These are phyloP conservation scores for Endothia cerciana DNA, from an alignment of 2,329 filamentous ascomycete genomes.

Conservation along the genomic window DNA sequence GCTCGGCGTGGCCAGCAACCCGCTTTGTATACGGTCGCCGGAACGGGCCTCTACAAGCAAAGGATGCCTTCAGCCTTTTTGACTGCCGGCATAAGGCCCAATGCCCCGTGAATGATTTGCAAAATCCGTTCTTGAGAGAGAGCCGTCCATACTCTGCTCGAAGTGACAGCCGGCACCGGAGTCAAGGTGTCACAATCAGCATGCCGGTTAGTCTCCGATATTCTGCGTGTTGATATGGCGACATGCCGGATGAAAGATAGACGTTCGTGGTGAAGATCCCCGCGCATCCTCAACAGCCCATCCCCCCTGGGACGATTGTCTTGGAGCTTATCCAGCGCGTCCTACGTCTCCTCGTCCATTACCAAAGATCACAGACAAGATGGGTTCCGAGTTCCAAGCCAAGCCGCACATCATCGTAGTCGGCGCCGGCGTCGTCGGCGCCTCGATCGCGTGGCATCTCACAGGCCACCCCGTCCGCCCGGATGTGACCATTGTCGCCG, in stretches of 20 bases:
- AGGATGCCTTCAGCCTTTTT: too few species aligned
- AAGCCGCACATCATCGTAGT: constrained; percentile 33
- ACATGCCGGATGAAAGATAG: not conserved
- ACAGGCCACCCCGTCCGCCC: constrained; percentile 28
- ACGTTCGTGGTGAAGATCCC: not conserved
- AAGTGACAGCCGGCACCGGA: constrained; percentile 5
- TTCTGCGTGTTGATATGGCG: constrained; percentile 2
- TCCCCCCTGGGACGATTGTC: not conserved
- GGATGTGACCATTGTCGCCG: constrained; percentile 37
- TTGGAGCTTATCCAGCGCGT: not conserved
- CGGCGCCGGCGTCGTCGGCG: constrained; percentile 37
- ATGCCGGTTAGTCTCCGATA: constrained; percentile 8
- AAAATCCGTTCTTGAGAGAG: not conserved
- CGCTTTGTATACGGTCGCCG: too few species aligned
- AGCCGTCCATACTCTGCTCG: not conserved
- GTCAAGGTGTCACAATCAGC: not conserved
- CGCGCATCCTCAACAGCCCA: not conserved
- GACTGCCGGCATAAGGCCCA: not conserved
- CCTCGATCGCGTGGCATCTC: constrained; percentile 40
- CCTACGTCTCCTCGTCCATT: not conserved
- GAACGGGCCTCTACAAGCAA: too few species aligned
- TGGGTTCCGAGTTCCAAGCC: constrained; percentile 11
- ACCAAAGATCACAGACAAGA: constrained; percentile 33
- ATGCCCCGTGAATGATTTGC: not conserved
- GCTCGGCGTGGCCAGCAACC: too few species aligned